These are phyloP conservation scores for Dipteronia sinensis DNA, from an alignment of 345 rosid genomes.

Conservation along the genomic window DNA sequence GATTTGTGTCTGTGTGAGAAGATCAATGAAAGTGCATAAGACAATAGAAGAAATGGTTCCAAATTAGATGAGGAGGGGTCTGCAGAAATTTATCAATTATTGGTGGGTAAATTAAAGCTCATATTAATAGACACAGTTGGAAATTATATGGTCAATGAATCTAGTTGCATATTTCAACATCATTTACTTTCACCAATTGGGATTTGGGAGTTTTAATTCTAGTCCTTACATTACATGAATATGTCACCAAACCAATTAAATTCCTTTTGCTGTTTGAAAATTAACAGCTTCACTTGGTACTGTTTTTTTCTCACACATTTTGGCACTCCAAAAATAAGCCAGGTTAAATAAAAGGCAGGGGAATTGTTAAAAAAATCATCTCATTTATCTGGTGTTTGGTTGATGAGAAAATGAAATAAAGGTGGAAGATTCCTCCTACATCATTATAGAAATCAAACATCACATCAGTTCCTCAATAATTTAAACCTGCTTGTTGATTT, in stretches of 20 bases:
- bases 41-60: too few species aligned
- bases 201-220: not conserved
- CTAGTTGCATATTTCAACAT: constrained; percentile 19
- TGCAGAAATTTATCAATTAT: not conserved
- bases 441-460: not conserved
- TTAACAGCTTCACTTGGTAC: not conserved
- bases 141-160: constrained; percentile 15
- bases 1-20: not conserved
- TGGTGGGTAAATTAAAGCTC: constrained; percentile 28
- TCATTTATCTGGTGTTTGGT: not conserved
- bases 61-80: not conserved
- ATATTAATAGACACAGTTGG: constrained; percentile 16
- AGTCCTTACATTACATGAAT: not conserved
- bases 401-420: not conserved
- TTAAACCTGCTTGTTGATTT: not conserved
- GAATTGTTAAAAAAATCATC: not conserved
- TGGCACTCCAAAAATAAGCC: too few species aligned
- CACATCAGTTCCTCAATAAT: not conserved
- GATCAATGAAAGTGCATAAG: too few species aligned
- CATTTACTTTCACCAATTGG: constrained; percentile 13
- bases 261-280: not conserved
- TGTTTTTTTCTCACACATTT: too few species aligned
- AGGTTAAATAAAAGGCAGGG: too few species aligned
- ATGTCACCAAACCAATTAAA: not conserved
- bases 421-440: not conserved